Conservation (phyloP, 306 rosid species). For the Quercus rubra region DNA sequence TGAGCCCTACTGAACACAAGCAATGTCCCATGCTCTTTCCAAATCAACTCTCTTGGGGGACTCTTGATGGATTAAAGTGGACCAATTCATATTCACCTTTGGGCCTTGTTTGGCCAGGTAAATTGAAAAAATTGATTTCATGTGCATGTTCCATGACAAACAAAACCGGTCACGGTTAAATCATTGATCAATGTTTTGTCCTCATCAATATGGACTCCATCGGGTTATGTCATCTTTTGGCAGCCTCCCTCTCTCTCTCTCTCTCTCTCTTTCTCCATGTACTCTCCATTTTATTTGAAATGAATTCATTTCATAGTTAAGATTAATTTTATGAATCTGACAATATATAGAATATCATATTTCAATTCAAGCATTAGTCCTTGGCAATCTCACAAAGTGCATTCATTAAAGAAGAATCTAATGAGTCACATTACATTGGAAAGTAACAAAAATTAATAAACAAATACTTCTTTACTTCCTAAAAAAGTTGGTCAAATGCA, state of each 20-base stretch:
- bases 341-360: neutral
- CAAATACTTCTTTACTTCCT: too few species aligned
- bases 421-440: too few species aligned
- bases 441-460: too few species aligned
- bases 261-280: constrained; percentile 12
- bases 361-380: neutral
- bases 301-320: too few species aligned
- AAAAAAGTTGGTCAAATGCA: too few species aligned
- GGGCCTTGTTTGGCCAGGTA: constrained; percentile 26
- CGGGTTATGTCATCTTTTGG: constrained; percentile 32
- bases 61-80: neutral
- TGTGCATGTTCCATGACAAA: constrained; percentile 56
- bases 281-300: too few species aligned
- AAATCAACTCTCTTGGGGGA: neutral
- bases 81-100: constrained; percentile 18
- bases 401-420: too few species aligned
- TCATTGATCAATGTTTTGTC: constrained; percentile 60
- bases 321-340: too few species aligned
- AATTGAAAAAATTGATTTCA: constrained; percentile 31
- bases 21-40: constrained; percentile 2
- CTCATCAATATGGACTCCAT: constrained; percentile 38
- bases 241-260: constrained; percentile 40
- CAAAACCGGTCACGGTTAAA: constrained; percentile 48
- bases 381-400: too few species aligned
- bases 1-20: constrained; percentile 12